A percentile compares a stretch with the other conserved stretches of the same genome.
phyloP scores from a whole-genome alignment of 2,329 filamentous ascomycete species.

The Pseudogymnoascus sp. region DNA sequence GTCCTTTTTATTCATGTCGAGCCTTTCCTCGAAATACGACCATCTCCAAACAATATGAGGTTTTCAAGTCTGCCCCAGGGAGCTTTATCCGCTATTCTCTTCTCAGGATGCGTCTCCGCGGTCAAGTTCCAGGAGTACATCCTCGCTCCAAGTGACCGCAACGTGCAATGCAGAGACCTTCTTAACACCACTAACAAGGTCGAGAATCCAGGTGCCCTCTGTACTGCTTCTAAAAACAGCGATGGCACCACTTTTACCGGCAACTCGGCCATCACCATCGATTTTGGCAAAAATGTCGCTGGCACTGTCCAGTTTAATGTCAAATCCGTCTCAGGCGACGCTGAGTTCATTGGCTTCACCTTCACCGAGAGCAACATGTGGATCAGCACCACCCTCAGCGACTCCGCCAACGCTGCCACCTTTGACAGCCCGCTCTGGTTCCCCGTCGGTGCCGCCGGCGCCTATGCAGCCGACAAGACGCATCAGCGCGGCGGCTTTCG shows the following conservation, averaged over 20 bases:
- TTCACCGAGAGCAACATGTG: constrained; percentile 39
- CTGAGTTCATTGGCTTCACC: constrained; percentile 33
- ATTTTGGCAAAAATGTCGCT: constrained; percentile 35
- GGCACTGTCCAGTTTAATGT: constrained; percentile 33
- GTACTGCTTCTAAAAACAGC: neutral
- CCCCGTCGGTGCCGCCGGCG: constrained; percentile 30
- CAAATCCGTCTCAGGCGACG: constrained; percentile 17
- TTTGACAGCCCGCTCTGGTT: constrained; percentile 46
- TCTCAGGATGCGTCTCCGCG: neutral
- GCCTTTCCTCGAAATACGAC: neutral
- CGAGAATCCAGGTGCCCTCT: constrained; percentile 16
- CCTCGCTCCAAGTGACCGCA: constrained; percentile 18
- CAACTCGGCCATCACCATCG: constrained; percentile 32
- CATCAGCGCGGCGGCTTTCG: constrained; percentile 40
- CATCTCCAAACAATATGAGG: neutral
- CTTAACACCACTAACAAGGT: constrained; percentile 16
- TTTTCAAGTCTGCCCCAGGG: neutral
- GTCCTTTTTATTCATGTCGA: neutral
- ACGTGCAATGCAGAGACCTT: constrained; percentile 13
- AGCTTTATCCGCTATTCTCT: neutral
- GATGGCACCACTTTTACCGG: constrained; percentile 19
- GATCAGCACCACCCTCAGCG: constrained; percentile 40
- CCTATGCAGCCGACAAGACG: constrained; percentile 35
- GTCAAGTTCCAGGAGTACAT: constrained; percentile 18
- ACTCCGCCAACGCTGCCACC: constrained; percentile 40